Percentiles rank a stretch among this genome's conserved stretches.
Conservation (phyloP, 2,329 filamentous ascomycete genomes). For the Penicillium decumbens region DNA sequence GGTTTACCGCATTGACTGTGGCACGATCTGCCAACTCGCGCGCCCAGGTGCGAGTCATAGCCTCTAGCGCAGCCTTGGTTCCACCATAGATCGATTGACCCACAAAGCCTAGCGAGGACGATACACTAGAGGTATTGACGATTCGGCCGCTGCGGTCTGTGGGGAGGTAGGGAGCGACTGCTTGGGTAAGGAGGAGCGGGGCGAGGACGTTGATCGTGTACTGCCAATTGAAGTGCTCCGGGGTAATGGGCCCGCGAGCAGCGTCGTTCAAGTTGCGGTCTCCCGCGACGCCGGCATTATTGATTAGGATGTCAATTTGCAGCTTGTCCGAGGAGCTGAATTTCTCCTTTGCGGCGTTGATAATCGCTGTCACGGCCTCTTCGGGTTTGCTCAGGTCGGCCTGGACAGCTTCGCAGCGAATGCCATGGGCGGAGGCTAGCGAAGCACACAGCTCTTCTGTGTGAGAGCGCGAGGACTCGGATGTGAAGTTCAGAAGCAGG, state of each 20-base stretch:
- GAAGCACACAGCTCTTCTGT: constrained; percentile 53
- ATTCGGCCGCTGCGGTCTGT: constrained; percentile 62
- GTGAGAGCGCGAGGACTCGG: constrained; percentile 52
- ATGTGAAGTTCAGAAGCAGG: constrained; percentile 68
- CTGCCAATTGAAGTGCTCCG: constrained; percentile 63
- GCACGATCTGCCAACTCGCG: constrained; percentile 58
- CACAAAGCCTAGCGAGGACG: constrained; percentile 53
- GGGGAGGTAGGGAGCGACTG: constrained; percentile 64
- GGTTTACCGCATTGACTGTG: constrained; percentile 64
- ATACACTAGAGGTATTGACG: constrained; percentile 59
- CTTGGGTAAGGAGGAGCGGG: constrained; percentile 72
- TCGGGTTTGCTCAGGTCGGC: constrained; percentile 64
- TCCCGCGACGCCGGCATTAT: constrained; percentile 69
- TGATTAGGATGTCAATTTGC: constrained; percentile 77
- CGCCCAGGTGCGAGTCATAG: constrained; percentile 66
- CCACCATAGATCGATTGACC: constrained; percentile 61
- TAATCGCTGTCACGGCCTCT: constrained; percentile 54
- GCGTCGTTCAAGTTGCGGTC: constrained; percentile 57
- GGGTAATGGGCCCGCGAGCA: constrained; percentile 56
- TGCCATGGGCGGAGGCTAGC: constrained; percentile 55
- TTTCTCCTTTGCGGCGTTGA: constrained; percentile 56
- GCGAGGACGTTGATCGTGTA: constrained; percentile 80
- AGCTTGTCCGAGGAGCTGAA: constrained; percentile 52
- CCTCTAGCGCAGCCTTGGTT: constrained; percentile 63
- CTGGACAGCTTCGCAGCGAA: constrained; percentile 61